These are phyloP conservation scores for Raphanus raphanistrum DNA, from an alignment of 345 rosid genomes.

Conservation along the genomic window DNA sequence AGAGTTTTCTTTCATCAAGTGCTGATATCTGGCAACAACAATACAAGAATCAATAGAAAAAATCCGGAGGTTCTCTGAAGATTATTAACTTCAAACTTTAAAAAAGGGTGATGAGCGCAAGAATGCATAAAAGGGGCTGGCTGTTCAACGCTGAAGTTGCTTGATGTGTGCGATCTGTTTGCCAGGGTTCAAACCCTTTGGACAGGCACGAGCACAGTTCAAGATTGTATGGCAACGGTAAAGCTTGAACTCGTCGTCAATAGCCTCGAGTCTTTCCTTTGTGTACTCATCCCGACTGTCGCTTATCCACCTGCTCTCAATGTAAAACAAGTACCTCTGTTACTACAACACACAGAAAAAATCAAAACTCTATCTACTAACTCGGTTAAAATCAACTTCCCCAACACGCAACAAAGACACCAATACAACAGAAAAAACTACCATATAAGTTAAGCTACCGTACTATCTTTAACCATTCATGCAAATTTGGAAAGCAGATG, in stretches of 20 bases:
- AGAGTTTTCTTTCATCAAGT: not conserved
- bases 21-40: slow-evolving; percentile 24
- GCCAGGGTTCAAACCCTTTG: slow-evolving; percentile 97
- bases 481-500: no score
- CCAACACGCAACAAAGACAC: no score
- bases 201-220: slow-evolving; percentile 98
- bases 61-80: slow-evolving; percentile 14
- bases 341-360: not conserved
- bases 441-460: not conserved
- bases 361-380: not conserved
- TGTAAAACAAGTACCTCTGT: slow-evolving; percentile 3
- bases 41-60: slow-evolving; percentile 19
- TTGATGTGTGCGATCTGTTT: slow-evolving; percentile 85
- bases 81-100: slow-evolving; percentile 35
- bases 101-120: not conserved
- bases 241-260: slow-evolving; percentile 90
- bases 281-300: slow-evolving; percentile 98
- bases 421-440: not conserved
- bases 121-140: not conserved
- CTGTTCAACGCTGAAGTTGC: slow-evolving; percentile 51
- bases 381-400: not conserved
- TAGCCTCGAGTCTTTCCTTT: slow-evolving; percentile 76
- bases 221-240: slow-evolving; percentile 97
- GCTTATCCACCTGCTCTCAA: slow-evolving; percentile 84
- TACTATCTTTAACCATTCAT: no score